Conservation (phyloP, 306 rosid species). For the Neltuma alba region DNA sequence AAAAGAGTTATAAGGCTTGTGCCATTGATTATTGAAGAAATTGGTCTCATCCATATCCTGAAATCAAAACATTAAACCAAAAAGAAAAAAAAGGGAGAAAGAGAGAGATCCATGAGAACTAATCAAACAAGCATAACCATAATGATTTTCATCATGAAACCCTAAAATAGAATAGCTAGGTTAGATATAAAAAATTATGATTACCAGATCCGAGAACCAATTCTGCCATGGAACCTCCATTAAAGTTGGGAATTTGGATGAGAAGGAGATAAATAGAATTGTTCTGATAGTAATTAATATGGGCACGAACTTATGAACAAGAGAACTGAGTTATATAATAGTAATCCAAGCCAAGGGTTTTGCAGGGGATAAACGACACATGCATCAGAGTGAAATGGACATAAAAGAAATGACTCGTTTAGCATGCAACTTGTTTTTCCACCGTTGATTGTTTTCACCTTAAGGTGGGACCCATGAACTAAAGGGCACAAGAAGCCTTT, state of each 20-base stretch:
- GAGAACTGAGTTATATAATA: neutral
- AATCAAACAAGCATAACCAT: neutral
- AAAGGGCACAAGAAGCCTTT: neutral
- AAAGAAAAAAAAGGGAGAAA: neutral
- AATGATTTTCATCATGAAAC: neutral
- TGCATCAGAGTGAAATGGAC: neutral
- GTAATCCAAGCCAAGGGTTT: neutral
- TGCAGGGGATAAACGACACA: neutral
- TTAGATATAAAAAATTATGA: neutral
- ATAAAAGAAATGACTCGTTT: slow-evolving; percentile 31
- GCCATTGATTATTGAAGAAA: slow-evolving; percentile 23
- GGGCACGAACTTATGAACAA: neutral
- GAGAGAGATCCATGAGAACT: neutral
- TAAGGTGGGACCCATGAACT: neutral
- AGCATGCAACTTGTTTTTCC: slow-evolving; percentile 33
- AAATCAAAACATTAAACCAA: neutral
- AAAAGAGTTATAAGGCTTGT: slow-evolving; percentile 16
- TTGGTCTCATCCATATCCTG: slow-evolving; percentile 21
- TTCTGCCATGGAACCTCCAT: slow-evolving; percentile 34
- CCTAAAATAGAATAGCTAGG: neutral
- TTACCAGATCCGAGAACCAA: slow-evolving; percentile 40
- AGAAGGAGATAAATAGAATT: neutral
- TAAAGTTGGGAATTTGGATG: neutral
- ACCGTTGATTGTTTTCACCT: slow-evolving; percentile 28
- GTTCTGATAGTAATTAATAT: neutral